phyloP scores from a whole-genome alignment of 2,329 filamentous ascomycete genomes.

The Apiospora rasikravindrae region DNA sequence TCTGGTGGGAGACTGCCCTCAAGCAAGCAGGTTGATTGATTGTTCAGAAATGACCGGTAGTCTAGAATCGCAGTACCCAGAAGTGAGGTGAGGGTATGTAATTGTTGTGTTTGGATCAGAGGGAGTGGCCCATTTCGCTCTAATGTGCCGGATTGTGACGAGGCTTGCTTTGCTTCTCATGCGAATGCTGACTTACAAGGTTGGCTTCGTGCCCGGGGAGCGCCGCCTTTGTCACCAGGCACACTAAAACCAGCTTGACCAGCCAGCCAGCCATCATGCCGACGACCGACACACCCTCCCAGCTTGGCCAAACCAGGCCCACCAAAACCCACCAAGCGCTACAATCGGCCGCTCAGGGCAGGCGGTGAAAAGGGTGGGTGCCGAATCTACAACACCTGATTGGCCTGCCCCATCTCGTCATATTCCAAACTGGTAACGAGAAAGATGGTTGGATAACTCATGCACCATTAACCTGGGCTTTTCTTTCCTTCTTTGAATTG shows the following conservation, averaged over 20 bases:
- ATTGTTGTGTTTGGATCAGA: background rate
- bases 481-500: background rate
- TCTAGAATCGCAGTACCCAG: background rate
- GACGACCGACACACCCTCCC: background rate
- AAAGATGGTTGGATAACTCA: background rate
- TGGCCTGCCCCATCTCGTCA: background rate
- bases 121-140: background rate
- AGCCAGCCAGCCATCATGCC: background rate
- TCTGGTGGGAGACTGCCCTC: background rate
- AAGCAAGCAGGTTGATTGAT: background rate
- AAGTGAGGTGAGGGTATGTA: background rate
- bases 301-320: background rate
- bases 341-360: background rate
- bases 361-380: constrained; percentile 4
- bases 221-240: constrained; percentile 13
- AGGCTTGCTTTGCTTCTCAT: constrained; percentile 7
- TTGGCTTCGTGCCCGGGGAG: background rate
- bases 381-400: constrained; percentile 14
- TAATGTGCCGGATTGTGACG: constrained; percentile 15
- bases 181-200: constrained; percentile 10
- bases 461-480: background rate
- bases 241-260: background rate
- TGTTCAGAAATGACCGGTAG: background rate
- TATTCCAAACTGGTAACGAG: background rate
- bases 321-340: background rate